Base-by-base conservation (phyloP, 495 filamentous ascomycete species). In the Rhypophila decipiens region DNA sequence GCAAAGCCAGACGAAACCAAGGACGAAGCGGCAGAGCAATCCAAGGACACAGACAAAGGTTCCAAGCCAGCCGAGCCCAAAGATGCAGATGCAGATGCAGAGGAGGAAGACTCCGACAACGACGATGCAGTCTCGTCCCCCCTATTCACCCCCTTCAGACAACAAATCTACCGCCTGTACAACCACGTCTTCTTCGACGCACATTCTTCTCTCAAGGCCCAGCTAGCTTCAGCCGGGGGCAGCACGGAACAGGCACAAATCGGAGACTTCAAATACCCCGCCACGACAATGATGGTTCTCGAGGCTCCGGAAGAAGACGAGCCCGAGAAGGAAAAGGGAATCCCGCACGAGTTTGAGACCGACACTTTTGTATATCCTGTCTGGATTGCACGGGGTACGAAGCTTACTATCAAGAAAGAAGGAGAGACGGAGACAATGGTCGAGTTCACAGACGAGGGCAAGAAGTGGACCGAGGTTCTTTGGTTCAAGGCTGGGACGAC, bases 251-350 rank as follows among this genome's bases (percentile, higher is more conserved):
- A 23, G 9, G 24, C 20, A 11, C 42, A 19, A 4, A 37, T 53
- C n/a, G 50, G 44, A 13, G 50, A 47, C 39, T 53, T 53, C 39
- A 47, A 39, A 31, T 44, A 44, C 22, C 50, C 50, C 24, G 48
- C 19, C 39, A 38, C 39, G 24, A 27, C 43, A 29, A 12, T 47
- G 18, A 52, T 50, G 31, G 21, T 45, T 27, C 20, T 50, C 21
- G 12, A 21, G 3, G 15, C 18, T 2, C 18, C 34, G 11, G n/a
- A 2, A 3, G 40, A 39, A 10, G 47, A 43, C 23, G 47, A 37
- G 27, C 7, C 40, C 13, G 40, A 13, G 12, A 20, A 21, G n/a
- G n/a, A n/a, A n/a, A n/a, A n/a, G n/a, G 24, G 12, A 3, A 19
- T 42, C 9, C 9, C 10, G 1, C 49, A 52, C 24, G 9, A n/a